phyloP scores from a whole-genome alignment of 1,284 basidiomycete genomes.

The Bjerkandera adusta region DNA sequence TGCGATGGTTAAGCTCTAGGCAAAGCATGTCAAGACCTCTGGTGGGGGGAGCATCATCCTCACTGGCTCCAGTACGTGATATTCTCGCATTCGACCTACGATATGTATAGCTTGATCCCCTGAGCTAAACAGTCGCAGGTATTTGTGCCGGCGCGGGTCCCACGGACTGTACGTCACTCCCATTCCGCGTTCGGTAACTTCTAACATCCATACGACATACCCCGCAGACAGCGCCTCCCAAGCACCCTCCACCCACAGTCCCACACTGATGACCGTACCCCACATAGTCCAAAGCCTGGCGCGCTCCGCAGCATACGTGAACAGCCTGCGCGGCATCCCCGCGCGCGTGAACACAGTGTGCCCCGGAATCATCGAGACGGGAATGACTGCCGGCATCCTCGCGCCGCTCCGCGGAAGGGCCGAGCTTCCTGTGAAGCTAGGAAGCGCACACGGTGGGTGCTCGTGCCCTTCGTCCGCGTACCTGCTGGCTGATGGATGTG shows the following conservation, averaged over 20 bases:
- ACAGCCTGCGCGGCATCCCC: conserved; percentile 63
- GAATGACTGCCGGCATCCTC: conserved; percentile 61
- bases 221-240: conserved; percentile 82
- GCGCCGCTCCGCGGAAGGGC: conserved; percentile 61
- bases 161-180: conserved; percentile 68
- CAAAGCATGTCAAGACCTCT: conserved; percentile 62
- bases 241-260: conserved; percentile 61
- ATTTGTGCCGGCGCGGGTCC: conserved; percentile 83
- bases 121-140: conserved; percentile 82
- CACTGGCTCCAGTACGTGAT: conserved; percentile 75
- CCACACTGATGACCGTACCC: not conserved
- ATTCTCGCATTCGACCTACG: not conserved
- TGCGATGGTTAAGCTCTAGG: conserved; percentile 72
- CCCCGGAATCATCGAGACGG: conserved; percentile 90
- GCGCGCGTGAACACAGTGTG: conserved; percentile 89
- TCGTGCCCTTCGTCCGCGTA: not conserved
- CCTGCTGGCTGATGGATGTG: not conserved
- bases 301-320: conserved; percentile 75
- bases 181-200: conserved; percentile 13
- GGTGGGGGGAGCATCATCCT: conserved; percentile 85
- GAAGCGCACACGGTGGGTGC: not conserved
- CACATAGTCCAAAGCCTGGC: conserved; percentile 84
- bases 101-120: not conserved
- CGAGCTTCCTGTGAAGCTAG: conserved; percentile 4
- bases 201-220: not conserved